Conservation (phyloP, 129 eudicot genomes). For the Cynara cardunculus region DNA sequence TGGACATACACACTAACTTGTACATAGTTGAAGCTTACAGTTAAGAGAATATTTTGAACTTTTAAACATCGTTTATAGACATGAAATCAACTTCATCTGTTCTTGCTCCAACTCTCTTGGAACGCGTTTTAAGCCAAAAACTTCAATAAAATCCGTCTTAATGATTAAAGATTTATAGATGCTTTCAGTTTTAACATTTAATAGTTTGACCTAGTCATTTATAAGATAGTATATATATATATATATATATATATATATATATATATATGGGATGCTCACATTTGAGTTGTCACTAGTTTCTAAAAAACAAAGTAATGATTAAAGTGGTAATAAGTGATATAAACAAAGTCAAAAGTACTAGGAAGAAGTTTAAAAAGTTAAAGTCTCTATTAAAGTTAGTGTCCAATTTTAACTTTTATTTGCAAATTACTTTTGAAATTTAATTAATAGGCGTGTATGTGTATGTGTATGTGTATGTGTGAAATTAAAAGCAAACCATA, state of each 20-base stretch:
- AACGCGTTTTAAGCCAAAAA: background rate
- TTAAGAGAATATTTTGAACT: background rate
- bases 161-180: too few species aligned
- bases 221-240: background rate
- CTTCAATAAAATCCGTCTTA: background rate
- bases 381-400: constrained; percentile 12
- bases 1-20: background rate
- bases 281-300: background rate
- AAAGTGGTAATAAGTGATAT: constrained; percentile 6
- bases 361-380: background rate
- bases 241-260: too few species aligned
- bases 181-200: too few species aligned
- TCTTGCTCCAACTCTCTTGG: background rate
- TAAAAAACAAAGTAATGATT: background rate
- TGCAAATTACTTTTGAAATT: background rate
- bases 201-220: background rate
- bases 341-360: constrained; percentile 9
- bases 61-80: too few species aligned
- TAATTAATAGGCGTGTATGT: background rate
- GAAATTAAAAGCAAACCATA: background rate
- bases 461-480: background rate
- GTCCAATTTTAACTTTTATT: background rate
- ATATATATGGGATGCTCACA: background rate
- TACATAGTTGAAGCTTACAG: background rate
- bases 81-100: background rate